Conservation (phyloP, 371 early-diverging fungal genomes). For the Mucor sp. region DNA sequence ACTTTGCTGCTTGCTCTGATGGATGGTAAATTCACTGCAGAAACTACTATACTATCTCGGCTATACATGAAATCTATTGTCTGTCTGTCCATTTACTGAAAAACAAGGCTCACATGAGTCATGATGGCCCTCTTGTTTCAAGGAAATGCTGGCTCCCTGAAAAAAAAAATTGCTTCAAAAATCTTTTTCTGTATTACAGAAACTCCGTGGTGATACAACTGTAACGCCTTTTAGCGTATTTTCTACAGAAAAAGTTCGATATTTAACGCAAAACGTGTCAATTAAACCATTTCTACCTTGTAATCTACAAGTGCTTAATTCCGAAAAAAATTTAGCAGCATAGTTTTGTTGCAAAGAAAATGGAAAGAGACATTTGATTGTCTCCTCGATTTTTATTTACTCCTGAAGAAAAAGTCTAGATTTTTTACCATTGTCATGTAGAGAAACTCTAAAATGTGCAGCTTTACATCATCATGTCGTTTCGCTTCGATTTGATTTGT, state of each 20-base stretch:
- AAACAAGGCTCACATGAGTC: background rate
- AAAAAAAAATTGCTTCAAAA: background rate
- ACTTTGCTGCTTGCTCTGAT: background rate
- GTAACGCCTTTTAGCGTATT: background rate
- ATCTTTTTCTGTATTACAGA: constrained; percentile 6
- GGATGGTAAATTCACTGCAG: background rate
- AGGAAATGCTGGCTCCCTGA: background rate
- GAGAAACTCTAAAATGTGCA: background rate
- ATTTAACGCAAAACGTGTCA: background rate
- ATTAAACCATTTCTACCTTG: background rate
- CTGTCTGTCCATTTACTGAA: background rate
- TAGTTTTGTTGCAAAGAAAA: no score
- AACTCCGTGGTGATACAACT: background rate
- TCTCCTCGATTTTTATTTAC: background rate
- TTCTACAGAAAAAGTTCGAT: background rate
- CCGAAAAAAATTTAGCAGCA: background rate
- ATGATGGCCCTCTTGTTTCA: background rate
- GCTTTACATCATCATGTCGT: background rate
- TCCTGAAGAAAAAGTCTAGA: background rate
- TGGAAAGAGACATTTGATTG: background rate
- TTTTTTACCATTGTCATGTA: background rate
- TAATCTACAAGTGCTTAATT: background rate
- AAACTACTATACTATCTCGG: background rate
- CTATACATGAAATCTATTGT: background rate
- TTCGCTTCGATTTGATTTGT: no score